A percentile compares a stretch with the other conserved stretches of the same genome.
phyloP scores from a whole-genome alignment of 2,329 filamentous ascomycete species.

The Trichoderma oligosporum region DNA sequence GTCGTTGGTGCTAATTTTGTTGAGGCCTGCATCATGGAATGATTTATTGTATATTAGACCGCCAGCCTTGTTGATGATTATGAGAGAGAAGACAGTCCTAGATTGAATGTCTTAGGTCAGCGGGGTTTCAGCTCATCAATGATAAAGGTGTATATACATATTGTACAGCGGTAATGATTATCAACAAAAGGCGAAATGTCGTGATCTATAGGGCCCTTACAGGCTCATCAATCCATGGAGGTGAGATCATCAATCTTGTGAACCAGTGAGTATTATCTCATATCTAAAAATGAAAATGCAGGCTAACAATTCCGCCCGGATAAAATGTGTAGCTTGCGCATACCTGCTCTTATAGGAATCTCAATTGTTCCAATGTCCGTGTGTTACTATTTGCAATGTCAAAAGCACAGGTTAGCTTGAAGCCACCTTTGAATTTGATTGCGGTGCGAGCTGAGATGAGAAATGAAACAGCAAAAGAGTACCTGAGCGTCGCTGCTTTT shows the following conservation, averaged over 20 bases:
- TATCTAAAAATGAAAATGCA: not conserved
- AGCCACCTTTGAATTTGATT: slow-evolving; percentile 12
- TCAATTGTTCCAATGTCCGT: not conserved
- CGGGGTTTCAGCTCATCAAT: not conserved
- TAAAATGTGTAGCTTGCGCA: not conserved
- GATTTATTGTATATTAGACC: slow-evolving; percentile 94
- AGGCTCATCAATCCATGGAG: slow-evolving; percentile 22
- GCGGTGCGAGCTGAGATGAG: not conserved
- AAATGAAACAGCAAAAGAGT: not conserved
- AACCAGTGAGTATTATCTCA: slow-evolving; percentile 1
- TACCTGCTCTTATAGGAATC: not conserved
- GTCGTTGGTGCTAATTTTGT: slow-evolving; percentile 90
- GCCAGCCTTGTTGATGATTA: slow-evolving; percentile 98
- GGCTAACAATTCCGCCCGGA: not conserved
- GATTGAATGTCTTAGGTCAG: not conserved
- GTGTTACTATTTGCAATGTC: not conserved
- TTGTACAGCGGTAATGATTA: not conserved
- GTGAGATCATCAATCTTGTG: slow-evolving; percentile 18
- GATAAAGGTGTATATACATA: not conserved
- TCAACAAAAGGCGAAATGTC: not conserved
- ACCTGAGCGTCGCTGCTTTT: slow-evolving; percentile 15
- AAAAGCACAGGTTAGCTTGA: not conserved
- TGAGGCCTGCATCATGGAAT: slow-evolving; percentile 79
- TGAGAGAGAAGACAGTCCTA: slow-evolving; percentile 92
- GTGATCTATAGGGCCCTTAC: slow-evolving; percentile 6